Evolutionary conservation across 2,329 filamentous ascomycete genomes (phyloP).

Genomic region (Chaetomiaceae sp.): DNA sequence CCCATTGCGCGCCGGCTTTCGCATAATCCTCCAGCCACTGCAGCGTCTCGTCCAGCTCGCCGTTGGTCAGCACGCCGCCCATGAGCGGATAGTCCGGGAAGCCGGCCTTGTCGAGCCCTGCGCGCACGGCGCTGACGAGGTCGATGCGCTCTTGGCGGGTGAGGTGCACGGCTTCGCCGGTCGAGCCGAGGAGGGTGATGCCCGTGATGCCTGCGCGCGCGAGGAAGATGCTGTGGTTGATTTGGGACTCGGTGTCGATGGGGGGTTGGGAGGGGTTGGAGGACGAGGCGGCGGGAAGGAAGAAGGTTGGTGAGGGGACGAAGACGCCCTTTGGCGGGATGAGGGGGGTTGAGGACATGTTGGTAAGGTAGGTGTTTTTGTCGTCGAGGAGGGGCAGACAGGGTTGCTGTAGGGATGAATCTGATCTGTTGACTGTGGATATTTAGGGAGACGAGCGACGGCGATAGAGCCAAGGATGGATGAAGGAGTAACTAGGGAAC

Average conservation of each 20-base stretch:
- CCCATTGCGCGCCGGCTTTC: conserved; percentile 57
- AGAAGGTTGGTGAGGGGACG: conserved; percentile 62
- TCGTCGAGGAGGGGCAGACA: neutral
- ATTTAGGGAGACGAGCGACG: too few relatives aligned
- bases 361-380: conserved; percentile 43
- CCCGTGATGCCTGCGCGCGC: conserved; percentile 57
- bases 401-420: neutral
- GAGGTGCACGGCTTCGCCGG: conserved; percentile 61
- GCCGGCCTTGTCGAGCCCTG: conserved; percentile 51
- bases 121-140: conserved; percentile 51
- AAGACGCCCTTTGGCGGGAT: conserved; percentile 52
- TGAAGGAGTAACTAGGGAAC: too few relatives aligned
- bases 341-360: conserved; percentile 49
- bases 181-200: conserved; percentile 59
- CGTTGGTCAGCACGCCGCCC: conserved; percentile 57
- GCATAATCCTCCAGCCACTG: conserved; percentile 46
- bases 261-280: conserved; percentile 43
- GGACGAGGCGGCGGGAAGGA: conserved; percentile 39
- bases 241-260: conserved; percentile 56
- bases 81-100: conserved; percentile 58
- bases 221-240: conserved; percentile 55
- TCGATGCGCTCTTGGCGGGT: conserved; percentile 52
- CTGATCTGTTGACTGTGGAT: too few relatives aligned
- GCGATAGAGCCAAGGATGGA: too few relatives aligned
- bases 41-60: conserved; percentile 49